Evolutionary conservation across 169 alveolate species (phyloP), one percentile per base, ranked within the genome.

Genomic region (Plasmodium coatneyi): DNA sequence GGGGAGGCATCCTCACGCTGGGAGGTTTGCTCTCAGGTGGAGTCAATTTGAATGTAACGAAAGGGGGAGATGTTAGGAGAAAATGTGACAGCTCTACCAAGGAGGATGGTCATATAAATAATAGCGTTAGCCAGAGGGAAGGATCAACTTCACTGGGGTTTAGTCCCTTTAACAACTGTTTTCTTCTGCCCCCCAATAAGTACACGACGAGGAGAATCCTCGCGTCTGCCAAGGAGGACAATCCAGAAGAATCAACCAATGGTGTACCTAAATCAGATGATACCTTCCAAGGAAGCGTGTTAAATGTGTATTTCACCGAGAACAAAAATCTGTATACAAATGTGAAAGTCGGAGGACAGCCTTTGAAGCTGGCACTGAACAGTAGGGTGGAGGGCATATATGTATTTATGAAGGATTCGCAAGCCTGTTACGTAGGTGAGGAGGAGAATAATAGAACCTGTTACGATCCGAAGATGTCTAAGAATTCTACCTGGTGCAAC

Each of bases 401-500:
- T 32, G 95, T 96, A 0, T 96, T 93, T 60, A 84, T 92, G 86
- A 81, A 94, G 70, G 91, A 93, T 7, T 74, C 95, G 5, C 74
- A n/a, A n/a, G 94, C 96, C 1, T 96, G 97, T 36, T 30, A 46
- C 46, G 16, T 56, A 60, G 28, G 19, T 16, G 49, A 39, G 3
- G 71, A 71, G 2, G 82, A 43, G 25, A 82, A 14, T 5, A 49
- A 12, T 49, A 16, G 71, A 5, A 25, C 14, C 5, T 96, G 97
- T 36, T 96, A 96, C 82, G 94, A 94, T 32, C 97, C 97, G 1
- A 76, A 74, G 49, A 28, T 30, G 2, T 92, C 97, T 9, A 71
- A 34, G 30, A 95, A 93, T 36, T 95, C 97, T 10, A 56, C 78
- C 1, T 96, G 97, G 97, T 96, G 97, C 41, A 60, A 92, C 28